phyloP scores from a whole-genome alignment of 345 rosid species.

The Erodium maritimum region DNA sequence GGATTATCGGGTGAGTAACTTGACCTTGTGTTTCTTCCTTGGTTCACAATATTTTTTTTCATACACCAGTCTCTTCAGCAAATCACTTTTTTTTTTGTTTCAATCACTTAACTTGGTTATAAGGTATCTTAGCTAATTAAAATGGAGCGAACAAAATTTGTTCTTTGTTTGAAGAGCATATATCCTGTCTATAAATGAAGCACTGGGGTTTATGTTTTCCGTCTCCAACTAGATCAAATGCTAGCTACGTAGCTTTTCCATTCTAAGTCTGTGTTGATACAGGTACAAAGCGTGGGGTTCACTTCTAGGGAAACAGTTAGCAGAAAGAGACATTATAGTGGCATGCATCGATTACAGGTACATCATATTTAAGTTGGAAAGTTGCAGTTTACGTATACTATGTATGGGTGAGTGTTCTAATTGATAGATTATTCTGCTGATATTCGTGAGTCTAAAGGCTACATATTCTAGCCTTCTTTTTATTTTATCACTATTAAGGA shows the following conservation, averaged over 20 bases:
- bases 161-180: neutral
- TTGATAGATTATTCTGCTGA: neutral
- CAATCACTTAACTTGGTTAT: neutral
- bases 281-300: constrained; percentile 99
- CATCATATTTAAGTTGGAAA: constrained; percentile 7
- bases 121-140: neutral
- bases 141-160: neutral
- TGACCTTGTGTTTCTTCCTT: constrained; percentile 1
- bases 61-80: neutral
- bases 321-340: constrained; percentile 86
- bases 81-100: neutral
- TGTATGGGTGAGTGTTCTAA: neutral
- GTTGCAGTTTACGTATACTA: neutral
- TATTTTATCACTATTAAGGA: no score
- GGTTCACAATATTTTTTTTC: neutral
- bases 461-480: no score
- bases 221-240: neutral
- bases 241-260: constrained; percentile 5
- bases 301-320: constrained; percentile 81
- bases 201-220: neutral
- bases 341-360: constrained; percentile 97
- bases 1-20: constrained; percentile 85
- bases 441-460: neutral
- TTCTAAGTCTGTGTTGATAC: constrained; percentile 19
- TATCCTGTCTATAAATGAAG: neutral